phyloP scores from a whole-genome alignment of 202 grass and related monocot genomes.

The Brachypodium distachyon region DNA sequence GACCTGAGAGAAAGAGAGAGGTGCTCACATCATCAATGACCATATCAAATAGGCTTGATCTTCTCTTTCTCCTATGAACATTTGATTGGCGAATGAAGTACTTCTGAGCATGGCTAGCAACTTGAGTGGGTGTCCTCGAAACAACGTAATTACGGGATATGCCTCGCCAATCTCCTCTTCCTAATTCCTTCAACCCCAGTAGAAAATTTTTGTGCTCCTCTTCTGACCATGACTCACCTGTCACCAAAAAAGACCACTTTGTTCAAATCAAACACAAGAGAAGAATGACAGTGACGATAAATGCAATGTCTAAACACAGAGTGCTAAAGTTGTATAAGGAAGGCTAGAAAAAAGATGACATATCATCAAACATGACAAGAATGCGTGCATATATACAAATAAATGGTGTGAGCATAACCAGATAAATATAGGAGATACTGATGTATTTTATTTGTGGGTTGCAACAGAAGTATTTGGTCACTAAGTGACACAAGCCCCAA shows the following conservation, averaged over 20 bases:
- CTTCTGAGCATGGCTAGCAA: constrained; percentile 68
- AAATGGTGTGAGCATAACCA: neutral
- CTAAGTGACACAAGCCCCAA: neutral
- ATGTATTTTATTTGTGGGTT: neutral
- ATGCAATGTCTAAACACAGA: neutral
- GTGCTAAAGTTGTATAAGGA: neutral
- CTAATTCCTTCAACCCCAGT: constrained; percentile 43
- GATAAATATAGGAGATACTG: neutral
- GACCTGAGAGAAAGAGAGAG: neutral
- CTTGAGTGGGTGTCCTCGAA: constrained; percentile 62
- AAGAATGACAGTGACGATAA: neutral
- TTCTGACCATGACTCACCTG: constrained; percentile 63
- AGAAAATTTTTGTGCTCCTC: constrained; percentile 64
- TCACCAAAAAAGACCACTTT: neutral
- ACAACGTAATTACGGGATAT: constrained; percentile 50
- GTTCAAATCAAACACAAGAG: neutral
- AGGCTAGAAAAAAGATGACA: neutral
- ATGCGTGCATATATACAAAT: neutral
- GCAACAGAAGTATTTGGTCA: neutral
- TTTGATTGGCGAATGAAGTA: constrained; percentile 60
- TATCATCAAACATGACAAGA: neutral
- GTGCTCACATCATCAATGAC: constrained; percentile 39
- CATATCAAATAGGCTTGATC: constrained; percentile 62
- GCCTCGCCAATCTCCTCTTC: constrained; percentile 62
- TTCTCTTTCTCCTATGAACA: constrained; percentile 45